These are phyloP conservation scores for Puccinia sorghi DNA, from an alignment of 1,284 basidiomycete genomes.

Conservation along the genomic window DNA sequence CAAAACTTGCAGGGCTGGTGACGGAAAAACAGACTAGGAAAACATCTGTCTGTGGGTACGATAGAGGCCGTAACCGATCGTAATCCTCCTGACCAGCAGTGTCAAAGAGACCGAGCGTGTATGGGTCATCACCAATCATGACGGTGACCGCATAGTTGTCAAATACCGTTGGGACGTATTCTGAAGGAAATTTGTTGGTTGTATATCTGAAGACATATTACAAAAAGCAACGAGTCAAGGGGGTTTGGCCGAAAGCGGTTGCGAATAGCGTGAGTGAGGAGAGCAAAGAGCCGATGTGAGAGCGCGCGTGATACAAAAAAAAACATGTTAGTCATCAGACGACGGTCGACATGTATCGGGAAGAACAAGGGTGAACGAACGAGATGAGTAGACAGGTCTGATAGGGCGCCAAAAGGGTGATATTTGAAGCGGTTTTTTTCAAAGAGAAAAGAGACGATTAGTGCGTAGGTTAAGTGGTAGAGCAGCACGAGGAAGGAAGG, in stretches of 20 bases:
- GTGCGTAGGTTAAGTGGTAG: slow-evolving; percentile 49
- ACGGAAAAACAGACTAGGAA: slow-evolving; percentile 99
- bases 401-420: slow-evolving; percentile 19
- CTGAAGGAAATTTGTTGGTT: slow-evolving; percentile 74
- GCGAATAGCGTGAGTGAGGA: not conserved
- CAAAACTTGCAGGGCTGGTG: slow-evolving; percentile 95
- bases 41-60: slow-evolving; percentile 99
- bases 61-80: slow-evolving; percentile 95
- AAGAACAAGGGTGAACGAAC: slow-evolving; percentile 58
- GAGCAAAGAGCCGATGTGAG: not conserved
- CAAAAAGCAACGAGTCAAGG: not conserved
- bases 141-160: slow-evolving; percentile 99
- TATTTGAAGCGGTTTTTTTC: not conserved
- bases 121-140: slow-evolving; percentile 99
- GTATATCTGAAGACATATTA: slow-evolving; percentile 64
- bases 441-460: slow-evolving; percentile 49
- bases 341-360: not conserved
- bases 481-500: not conserved
- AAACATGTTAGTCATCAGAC: slow-evolving; percentile 8
- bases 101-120: slow-evolving; percentile 97
- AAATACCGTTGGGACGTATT: slow-evolving; percentile 98
- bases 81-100: slow-evolving; percentile 99
- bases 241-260: not conserved
- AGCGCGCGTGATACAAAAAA: not conserved
- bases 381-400: slow-evolving; percentile 99